phyloP scores from a whole-genome alignment of 2,329 filamentous ascomycete species.

The Aureobasidium uvarum region DNA sequence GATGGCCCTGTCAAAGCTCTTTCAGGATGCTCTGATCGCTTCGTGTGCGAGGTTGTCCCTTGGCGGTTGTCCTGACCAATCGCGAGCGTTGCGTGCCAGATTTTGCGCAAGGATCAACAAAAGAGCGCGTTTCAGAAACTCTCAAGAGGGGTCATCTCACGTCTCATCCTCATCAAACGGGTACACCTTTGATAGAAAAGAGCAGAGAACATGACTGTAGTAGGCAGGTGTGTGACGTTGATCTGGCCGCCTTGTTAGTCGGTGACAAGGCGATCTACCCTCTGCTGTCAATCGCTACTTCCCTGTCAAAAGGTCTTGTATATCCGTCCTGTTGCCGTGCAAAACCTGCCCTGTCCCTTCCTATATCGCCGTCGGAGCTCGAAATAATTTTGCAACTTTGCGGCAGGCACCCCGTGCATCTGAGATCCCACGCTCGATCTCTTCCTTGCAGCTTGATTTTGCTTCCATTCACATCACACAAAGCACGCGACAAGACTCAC shows the following conservation, averaged over 20 bases:
- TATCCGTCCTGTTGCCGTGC: background rate
- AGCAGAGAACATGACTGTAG: constrained; percentile 13
- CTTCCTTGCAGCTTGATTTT: constrained; percentile 16
- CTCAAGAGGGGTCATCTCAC: constrained; percentile 23
- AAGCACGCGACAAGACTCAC: constrained; percentile 22
- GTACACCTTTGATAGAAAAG: constrained; percentile 6
- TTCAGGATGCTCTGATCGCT: constrained; percentile 3
- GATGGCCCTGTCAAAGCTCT: constrained; percentile 21
- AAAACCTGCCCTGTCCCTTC: constrained; percentile 4
- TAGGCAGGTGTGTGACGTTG: constrained; percentile 18
- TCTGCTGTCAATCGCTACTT: constrained; percentile 19
- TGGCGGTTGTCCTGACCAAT: constrained; percentile 17
- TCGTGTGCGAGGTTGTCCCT: constrained; percentile 8
- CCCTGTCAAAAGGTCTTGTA: constrained; percentile 12
- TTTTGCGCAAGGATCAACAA: constrained; percentile 23
- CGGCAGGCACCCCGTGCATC: constrained; percentile 15
- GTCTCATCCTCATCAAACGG: constrained; percentile 26
- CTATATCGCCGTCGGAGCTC: background rate
- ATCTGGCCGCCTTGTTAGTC: constrained; percentile 4
- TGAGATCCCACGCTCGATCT: background rate
- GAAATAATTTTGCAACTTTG: background rate
- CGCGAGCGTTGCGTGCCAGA: background rate
- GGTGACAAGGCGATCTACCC: constrained; percentile 19
- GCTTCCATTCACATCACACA: constrained; percentile 11
- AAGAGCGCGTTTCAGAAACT: constrained; percentile 12